phyloP scores from a whole-genome alignment of 2,329 filamentous ascomycete genomes.

The Apiospora rasikravindrae region DNA sequence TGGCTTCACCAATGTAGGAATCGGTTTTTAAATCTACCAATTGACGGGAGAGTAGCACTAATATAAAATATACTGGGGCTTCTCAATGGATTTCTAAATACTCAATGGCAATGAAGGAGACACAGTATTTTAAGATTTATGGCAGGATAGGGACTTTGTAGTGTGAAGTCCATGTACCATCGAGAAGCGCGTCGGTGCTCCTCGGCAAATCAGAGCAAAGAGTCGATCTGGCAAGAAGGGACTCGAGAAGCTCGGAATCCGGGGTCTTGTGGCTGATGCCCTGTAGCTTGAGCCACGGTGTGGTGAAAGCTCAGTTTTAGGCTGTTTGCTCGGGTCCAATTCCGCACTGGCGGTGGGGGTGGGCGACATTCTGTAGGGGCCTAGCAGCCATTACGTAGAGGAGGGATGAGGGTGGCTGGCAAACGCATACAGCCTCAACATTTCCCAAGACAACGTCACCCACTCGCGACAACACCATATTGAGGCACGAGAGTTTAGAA shows the following conservation, averaged over 20 bases:
- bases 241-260: conserved; percentile 5
- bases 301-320: not conserved
- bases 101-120: no score
- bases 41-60: no score
- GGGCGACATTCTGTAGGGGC: not conserved
- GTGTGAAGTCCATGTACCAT: no score
- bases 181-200: no score
- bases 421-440: not conserved
- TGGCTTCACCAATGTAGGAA: no score
- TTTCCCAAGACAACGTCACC: not conserved
- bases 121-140: not conserved
- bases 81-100: no score
- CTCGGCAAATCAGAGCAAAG: not conserved
- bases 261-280: conserved; percentile 20
- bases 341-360: not conserved
- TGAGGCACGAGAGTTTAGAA: not conserved
- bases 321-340: not conserved
- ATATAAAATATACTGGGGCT: no score
- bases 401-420: not conserved
- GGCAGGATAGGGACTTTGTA: not conserved
- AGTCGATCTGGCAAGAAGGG: conserved; percentile 20
- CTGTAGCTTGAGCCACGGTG: not conserved
- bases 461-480: not conserved
- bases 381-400: conserved; percentile 4
- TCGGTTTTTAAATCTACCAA: no score